Evolutionary conservation across 768 basidiomycete genomes (phyloP), one percentile per base, ranked within the genome.

Genomic region (Lyophyllum semitale): DNA sequence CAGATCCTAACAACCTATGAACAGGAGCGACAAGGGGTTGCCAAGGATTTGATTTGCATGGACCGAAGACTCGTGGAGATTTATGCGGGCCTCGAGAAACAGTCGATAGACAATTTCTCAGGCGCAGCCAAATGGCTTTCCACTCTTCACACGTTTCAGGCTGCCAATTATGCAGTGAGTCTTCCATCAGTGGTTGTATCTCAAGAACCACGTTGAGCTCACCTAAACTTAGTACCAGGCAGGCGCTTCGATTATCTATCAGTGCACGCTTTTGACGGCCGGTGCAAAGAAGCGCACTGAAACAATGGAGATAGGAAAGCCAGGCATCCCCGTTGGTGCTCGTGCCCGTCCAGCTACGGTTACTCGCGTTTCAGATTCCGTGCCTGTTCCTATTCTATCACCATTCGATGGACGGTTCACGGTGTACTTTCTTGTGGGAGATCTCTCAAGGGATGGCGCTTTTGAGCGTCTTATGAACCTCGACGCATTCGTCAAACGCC

Each of bases 371-470:
- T 55, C 59, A 20, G 59, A 59, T 22, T 29, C 55, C 12, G 59
- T 59, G 8, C 59, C 59, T 22, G 54, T 59, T 20, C 48, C 54
- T 12, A 41, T 59, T 25, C 20, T 37, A 7, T 53, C 59, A 17
- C 51, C 29, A 11, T 59, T 59, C 29, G 59, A 59, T n/a, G 59
- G 59, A n/a, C 45, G 59, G 4, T 59, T 59, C 29, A 59, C 54
- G 4, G 1, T 59, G 8, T 59, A 59, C 32, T 53, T 59, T 20
- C 51, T 59, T 8, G 59, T 59, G 9, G 59, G 59, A 11, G 59
- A 59, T 50, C 59, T 59, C 35, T 49, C 59, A 0, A 44, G 33
- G 29, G 45, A 52, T 18, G 41, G 35, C 8, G 51, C 50, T 3
- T 42, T 59, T 2, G 42, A 56, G 41, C 42, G 55, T 2, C 59